phyloP scores from a whole-genome alignment of 441 rosid species.

The Theobroma grandiflorum region DNA sequence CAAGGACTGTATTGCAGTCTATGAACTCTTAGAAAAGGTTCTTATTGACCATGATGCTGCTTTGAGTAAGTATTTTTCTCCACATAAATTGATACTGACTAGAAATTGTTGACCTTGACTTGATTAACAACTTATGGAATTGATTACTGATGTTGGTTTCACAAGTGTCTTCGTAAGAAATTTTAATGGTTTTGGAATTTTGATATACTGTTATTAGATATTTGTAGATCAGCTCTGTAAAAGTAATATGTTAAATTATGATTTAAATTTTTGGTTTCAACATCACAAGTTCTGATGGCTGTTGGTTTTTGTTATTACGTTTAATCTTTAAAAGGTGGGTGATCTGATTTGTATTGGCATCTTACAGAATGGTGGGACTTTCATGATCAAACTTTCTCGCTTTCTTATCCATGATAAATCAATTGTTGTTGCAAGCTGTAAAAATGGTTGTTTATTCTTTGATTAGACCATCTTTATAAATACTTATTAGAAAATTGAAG shows the following conservation, averaged over 20 bases:
- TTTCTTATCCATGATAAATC: neutral
- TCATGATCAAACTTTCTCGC: neutral
- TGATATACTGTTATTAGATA: too few relatives aligned
- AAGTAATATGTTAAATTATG: too few relatives aligned
- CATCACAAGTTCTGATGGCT: neutral
- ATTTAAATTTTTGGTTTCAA: too few relatives aligned
- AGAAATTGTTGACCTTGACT: neutral
- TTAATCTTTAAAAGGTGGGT: constrained; percentile 2
- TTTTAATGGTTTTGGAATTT: too few relatives aligned
- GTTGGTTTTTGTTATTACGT: neutral
- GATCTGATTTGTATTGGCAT: neutral
- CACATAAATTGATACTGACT: neutral
- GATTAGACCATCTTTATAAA: too few relatives aligned
- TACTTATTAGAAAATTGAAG: neutral
- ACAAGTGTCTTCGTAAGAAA: too few relatives aligned
- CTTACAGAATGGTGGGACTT: neutral
- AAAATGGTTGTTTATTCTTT: too few relatives aligned
- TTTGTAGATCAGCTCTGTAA: too few relatives aligned
- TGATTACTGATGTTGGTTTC: neutral
- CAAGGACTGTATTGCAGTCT: constrained; percentile 82
- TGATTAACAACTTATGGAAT: neutral
- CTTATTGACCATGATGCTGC: constrained; percentile 76
- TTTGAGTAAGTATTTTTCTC: constrained; percentile 59
- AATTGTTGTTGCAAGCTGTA: too few relatives aligned
- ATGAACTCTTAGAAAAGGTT: constrained; percentile 67